Evolutionary conservation across 768 basidiomycete species (phyloP).

Genomic region (Coprinopsis marcescibilis): DNA sequence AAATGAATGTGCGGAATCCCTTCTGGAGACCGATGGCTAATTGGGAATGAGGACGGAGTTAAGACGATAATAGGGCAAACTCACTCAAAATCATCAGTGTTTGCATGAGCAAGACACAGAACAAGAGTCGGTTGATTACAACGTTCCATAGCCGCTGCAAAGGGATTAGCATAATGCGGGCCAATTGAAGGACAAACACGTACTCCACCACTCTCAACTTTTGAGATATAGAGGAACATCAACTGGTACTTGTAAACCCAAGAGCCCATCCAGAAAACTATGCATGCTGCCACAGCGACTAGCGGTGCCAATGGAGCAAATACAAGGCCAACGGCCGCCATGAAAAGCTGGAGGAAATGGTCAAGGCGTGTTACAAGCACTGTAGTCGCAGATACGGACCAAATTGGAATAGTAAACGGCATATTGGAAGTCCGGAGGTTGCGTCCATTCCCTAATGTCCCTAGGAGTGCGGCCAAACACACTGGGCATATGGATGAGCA

Average conservation of each 20-base stretch:
- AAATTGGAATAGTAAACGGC: constrained; percentile 71
- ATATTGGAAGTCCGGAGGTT: constrained; percentile 87
- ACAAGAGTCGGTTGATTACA: constrained; percentile 82
- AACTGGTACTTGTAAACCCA: constrained; percentile 95
- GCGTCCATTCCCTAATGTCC: constrained; percentile 85
- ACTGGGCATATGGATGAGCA: constrained; percentile 27
- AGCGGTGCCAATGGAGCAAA: constrained; percentile 94
- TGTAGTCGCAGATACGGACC: constrained; percentile 9
- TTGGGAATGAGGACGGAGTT: constrained; percentile 11
- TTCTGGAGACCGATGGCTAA: constrained; percentile 88
- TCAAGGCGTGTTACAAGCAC: constrained; percentile 9
- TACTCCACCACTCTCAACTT: constrained; percentile 91
- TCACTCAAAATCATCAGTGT: constrained; percentile 78
- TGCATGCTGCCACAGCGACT: constrained; percentile 73
- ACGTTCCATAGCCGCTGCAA: constrained; percentile 87
- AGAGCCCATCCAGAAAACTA: constrained; percentile 84
- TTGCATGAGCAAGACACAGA: constrained; percentile 83
- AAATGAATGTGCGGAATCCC: constrained; percentile 65
- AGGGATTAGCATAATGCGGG: constrained; percentile 5
- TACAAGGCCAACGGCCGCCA: constrained; percentile 88
- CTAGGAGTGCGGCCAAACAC: constrained; percentile 85
- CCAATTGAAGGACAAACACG: constrained; percentile 24
- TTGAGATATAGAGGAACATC: constrained; percentile 88
- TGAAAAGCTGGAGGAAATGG: constrained; percentile 60
- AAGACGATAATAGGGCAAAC: constrained; percentile 23